phyloP scores from a whole-genome alignment of 768 basidiomycete genomes.

The Collybia nuda region DNA sequence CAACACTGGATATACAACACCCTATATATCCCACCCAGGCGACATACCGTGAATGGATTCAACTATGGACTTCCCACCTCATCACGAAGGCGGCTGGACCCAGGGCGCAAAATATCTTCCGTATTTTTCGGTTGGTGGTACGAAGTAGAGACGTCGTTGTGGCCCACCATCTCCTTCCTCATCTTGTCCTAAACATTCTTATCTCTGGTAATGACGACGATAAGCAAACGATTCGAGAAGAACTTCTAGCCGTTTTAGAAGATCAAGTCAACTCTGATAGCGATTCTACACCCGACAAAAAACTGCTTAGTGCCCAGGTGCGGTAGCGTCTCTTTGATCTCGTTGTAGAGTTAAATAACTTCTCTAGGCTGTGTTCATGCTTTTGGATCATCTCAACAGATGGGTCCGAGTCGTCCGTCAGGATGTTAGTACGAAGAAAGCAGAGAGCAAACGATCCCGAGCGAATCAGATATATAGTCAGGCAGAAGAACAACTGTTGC shows the following conservation, averaged over 20 bases:
- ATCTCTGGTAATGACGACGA: constrained; percentile 70
- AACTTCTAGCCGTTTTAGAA: constrained; percentile 78
- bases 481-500: constrained; percentile 59
- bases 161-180: constrained; percentile 89
- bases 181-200: constrained; percentile 84
- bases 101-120: constrained; percentile 70
- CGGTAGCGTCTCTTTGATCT: constrained; percentile 5
- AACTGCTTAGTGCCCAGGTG: constrained; percentile 93
- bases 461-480: constrained; percentile 31
- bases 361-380: constrained; percentile 82
- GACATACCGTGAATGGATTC: constrained; percentile 97
- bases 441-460: constrained; percentile 50
- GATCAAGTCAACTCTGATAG: constrained; percentile 78
- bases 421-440: constrained; percentile 50
- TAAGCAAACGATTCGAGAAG: constrained; percentile 62
- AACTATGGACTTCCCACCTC: constrained; percentile 82
- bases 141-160: constrained; percentile 91
- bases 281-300: constrained; percentile 69
- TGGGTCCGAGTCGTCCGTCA: constrained; percentile 82
- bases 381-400: constrained; percentile 92
- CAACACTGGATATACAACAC: constrained; percentile 40
- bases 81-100: constrained; percentile 62
- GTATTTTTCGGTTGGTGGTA: constrained; percentile 74
- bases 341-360: background rate
- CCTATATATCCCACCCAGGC: constrained; percentile 78